Conservation (phyloP, 805 yeast species). For the Yamadazyma tumulicola region DNA sequence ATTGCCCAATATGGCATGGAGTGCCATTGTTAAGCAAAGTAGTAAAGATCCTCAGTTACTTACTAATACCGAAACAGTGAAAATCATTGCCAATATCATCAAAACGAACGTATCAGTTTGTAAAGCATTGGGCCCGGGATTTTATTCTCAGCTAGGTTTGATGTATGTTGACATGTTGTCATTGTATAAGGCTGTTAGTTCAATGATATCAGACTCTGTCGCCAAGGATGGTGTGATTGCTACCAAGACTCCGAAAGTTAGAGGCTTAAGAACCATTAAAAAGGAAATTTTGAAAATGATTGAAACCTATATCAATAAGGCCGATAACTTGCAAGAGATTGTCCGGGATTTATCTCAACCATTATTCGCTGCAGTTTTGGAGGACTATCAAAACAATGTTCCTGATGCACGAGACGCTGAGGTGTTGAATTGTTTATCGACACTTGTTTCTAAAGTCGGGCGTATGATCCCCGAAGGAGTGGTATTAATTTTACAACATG, state of each 20-base stretch:
- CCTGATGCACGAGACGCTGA: constrained; percentile 98
- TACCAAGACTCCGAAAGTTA: constrained; percentile 90
- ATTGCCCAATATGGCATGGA: constrained; percentile 94
- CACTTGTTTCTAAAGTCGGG: constrained; percentile 85
- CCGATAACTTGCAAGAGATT: constrained; percentile 80
- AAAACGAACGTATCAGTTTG: constrained; percentile 96
- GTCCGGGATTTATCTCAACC: constrained; percentile 82
- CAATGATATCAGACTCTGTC: constrained; percentile 78
- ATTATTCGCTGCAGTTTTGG: constrained; percentile 76
- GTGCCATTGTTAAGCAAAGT: constrained; percentile 79
- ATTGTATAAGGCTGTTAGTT: constrained; percentile 81
- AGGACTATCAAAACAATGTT: constrained; percentile 82
- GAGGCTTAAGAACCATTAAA: constrained; percentile 94
- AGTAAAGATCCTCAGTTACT: constrained; percentile 78
- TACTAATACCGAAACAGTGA: constrained; percentile 78
- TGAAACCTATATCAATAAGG: constrained; percentile 84
- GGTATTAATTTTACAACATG: constrained; percentile 79
- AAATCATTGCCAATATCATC: constrained; percentile 87
- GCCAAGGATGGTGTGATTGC: constrained; percentile 82
- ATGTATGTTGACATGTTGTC: constrained; percentile 89
- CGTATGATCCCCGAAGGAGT: constrained; percentile 86
- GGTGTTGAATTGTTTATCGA: constrained; percentile 90
- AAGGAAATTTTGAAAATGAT: constrained; percentile 87
- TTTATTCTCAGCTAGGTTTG: constrained; percentile 79
- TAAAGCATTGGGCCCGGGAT: constrained; percentile 89